Conservation (phyloP, 257 asterid genomes). For the Lithospermum erythrorhizon region DNA sequence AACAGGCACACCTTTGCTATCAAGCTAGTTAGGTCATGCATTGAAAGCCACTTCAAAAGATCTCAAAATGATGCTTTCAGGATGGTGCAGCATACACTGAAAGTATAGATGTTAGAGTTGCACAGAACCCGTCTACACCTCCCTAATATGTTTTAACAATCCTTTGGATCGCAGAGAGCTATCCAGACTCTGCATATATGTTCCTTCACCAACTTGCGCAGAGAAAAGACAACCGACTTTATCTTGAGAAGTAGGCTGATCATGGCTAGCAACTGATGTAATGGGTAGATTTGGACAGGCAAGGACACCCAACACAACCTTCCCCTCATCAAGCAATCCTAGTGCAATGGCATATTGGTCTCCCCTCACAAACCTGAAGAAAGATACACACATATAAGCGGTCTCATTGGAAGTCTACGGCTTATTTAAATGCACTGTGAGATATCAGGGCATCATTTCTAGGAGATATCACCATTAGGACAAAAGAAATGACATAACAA, state of each 20-base stretch:
- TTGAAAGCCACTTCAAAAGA: conserved; percentile 87
- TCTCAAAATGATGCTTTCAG: conserved; percentile 90
- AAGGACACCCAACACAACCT: conserved; percentile 80
- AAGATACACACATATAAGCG: conserved; percentile 12
- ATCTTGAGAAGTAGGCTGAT: conserved; percentile 19
- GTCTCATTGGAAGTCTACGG: background rate
- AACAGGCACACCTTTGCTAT: conserved; percentile 50
- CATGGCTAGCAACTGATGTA: conserved; percentile 35
- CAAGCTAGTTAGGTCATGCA: conserved; percentile 68
- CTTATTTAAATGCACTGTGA: background rate
- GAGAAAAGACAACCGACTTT: conserved; percentile 72
- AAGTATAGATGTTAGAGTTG: conserved; percentile 4
- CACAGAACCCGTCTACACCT: background rate
- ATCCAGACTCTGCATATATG: conserved; percentile 74
- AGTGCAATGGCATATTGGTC: conserved; percentile 95
- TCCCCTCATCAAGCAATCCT: conserved; percentile 85
- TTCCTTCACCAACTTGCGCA: conserved; percentile 71
- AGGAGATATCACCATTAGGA: background rate
- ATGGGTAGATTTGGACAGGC: conserved; percentile 97
- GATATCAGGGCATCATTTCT: background rate
- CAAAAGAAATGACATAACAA: background rate
- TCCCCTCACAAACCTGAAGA: conserved; percentile 79
- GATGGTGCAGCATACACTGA: conserved; percentile 67
- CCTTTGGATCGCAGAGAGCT: conserved; percentile 56
- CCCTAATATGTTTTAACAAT: conserved; percentile 13